Conservation (phyloP, 75 land plant species). For the Selaginella tamariscina region DNA sequence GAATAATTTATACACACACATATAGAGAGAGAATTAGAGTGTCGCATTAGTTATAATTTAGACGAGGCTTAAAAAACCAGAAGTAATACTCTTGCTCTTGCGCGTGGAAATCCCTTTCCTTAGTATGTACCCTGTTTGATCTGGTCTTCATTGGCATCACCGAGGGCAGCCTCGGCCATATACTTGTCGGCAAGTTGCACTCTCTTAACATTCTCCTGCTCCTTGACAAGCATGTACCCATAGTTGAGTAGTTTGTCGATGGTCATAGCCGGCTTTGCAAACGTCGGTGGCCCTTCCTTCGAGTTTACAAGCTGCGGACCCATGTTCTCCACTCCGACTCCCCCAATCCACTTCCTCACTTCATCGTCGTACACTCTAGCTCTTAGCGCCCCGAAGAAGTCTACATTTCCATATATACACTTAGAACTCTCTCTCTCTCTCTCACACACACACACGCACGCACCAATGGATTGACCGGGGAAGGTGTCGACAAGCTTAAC, state of each 20-base stretch:
- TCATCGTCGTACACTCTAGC: slow-evolving; percentile 93
- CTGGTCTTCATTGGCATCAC: slow-evolving; percentile 80
- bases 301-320: slow-evolving; percentile 93
- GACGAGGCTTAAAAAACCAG: too few species aligned
- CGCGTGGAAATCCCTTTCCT: too few species aligned
- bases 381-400: slow-evolving; percentile 94
- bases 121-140: slow-evolving; percentile 53
- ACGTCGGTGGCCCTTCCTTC: slow-evolving; percentile 78
- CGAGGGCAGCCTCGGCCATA: slow-evolving; percentile 65
- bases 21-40: too few species aligned
- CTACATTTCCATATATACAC: slow-evolving; percentile 27
- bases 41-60: too few species aligned
- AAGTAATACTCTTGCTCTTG: too few species aligned
- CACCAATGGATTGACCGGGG: slow-evolving; percentile 93
- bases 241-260: slow-evolving; percentile 69
- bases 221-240: slow-evolving; percentile 83
- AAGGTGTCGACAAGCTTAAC: slow-evolving; percentile 67
- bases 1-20: too few species aligned
- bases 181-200: slow-evolving; percentile 93
- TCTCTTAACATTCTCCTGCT: slow-evolving; percentile 95
- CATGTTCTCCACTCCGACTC: slow-evolving; percentile 54
- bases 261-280: slow-evolving; percentile 85
- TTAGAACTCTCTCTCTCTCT: not conserved
- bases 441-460: not conserved
- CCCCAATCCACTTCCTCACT: slow-evolving; percentile 74